phyloP scores from a whole-genome alignment of 768 basidiomycete genomes.

The Suillus spraguei region DNA sequence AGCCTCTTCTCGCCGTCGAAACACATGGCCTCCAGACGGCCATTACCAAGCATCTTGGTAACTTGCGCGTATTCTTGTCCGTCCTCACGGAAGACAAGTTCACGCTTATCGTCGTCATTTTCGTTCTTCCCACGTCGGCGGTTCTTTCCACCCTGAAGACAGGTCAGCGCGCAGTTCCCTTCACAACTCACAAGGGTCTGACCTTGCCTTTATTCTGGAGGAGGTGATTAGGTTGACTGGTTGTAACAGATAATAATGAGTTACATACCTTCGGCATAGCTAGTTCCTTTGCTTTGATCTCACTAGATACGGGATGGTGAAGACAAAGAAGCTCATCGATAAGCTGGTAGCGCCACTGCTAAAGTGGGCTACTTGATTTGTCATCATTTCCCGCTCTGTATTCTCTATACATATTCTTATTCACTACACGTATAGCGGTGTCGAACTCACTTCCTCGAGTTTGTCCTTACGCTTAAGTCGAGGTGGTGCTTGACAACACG shows the following conservation, averaged over 20 bases:
- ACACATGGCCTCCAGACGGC: slow-evolving; percentile 93
- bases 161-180: background rate
- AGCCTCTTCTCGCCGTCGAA: slow-evolving; percentile 98
- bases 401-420: too few relatives aligned
- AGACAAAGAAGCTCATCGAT: background rate
- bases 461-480: too few relatives aligned
- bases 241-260: slow-evolving; percentile 11
- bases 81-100: slow-evolving; percentile 97
- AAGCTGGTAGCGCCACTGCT: too few relatives aligned
- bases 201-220: slow-evolving; percentile 79
- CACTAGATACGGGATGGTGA: slow-evolving; percentile 6
- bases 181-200: slow-evolving; percentile 13
- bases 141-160: slow-evolving; percentile 92
- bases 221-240: slow-evolving; percentile 12
- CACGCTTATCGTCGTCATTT: slow-evolving; percentile 98
- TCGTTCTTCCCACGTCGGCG: slow-evolving; percentile 99
- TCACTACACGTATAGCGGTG: too few relatives aligned
- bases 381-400: too few relatives aligned
- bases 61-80: slow-evolving; percentile 99
- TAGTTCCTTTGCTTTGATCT: slow-evolving; percentile 21
- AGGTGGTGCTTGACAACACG: too few relatives aligned
- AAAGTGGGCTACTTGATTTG: too few relatives aligned
- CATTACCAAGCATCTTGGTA: slow-evolving; percentile 98
- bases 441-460: too few relatives aligned
- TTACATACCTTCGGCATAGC: slow-evolving; percentile 53